Evolutionary conservation across 495 filamentous ascomycete genomes (phyloP).

Genomic region (Thozetella sp.): DNA sequence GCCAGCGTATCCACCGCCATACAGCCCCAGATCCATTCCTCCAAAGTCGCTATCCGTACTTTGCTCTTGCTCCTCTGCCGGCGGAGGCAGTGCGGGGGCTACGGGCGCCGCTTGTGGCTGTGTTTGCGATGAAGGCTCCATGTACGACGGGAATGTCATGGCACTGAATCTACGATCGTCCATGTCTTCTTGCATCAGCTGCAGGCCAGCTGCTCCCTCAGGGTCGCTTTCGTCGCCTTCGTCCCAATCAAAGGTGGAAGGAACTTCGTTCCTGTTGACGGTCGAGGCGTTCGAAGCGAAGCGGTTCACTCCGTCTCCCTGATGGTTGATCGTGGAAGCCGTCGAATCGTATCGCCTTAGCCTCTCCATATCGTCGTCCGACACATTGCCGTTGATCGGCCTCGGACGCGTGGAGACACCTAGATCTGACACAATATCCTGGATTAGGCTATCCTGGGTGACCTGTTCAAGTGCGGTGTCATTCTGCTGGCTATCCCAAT

Average conservation of each 20-base stretch:
- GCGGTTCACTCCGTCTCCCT: slow-evolving; percentile 32
- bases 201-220: slow-evolving; percentile 84
- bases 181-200: slow-evolving; percentile 83
- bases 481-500: slow-evolving; percentile 31
- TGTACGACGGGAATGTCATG: slow-evolving; percentile 24
- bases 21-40: slow-evolving; percentile 70
- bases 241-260: slow-evolving; percentile 30
- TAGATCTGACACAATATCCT: slow-evolving; percentile 55
- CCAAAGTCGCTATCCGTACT: slow-evolving; percentile 73
- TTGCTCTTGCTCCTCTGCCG: slow-evolving; percentile 42
- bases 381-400: slow-evolving; percentile 32
- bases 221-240: slow-evolving; percentile 78
- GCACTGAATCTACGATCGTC: slow-evolving; percentile 70
- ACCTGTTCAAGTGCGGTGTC: slow-evolving; percentile 29
- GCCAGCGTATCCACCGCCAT: slow-evolving; percentile 75
- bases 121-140: slow-evolving; percentile 16
- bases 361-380: slow-evolving; percentile 41
- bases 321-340: slow-evolving; percentile 41
- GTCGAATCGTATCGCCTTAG: slow-evolving; percentile 51
- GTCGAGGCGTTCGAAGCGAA: slow-evolving; percentile 52
- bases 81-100: slow-evolving; percentile 16
- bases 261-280: slow-evolving; percentile 36
- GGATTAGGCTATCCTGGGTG: slow-evolving; percentile 51
- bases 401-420: slow-evolving; percentile 27
- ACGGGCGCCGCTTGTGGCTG: background rate